These are phyloP conservation scores for Pythium phragmiticola DNA, from an alignment of 352 stramenopile genomes.

Conservation along the genomic window DNA sequence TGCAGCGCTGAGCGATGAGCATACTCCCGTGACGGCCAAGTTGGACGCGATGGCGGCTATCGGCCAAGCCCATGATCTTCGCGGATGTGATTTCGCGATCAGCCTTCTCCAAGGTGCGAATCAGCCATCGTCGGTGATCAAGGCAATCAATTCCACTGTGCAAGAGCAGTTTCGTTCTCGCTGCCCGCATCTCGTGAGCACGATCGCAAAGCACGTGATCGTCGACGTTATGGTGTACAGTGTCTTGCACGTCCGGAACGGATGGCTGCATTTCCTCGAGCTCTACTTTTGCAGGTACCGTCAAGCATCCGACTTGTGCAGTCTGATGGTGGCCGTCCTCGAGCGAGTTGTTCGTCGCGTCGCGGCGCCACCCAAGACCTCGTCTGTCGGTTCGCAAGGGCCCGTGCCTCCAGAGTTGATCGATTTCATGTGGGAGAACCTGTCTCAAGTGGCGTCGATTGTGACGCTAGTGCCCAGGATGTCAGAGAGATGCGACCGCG, in stretches of 20 bases:
- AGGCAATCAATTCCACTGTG: conserved; percentile 54
- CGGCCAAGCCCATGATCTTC: conserved; percentile 33
- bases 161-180: conserved; percentile 48
- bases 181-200: conserved; percentile 40
- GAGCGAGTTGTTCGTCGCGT: conserved; percentile 42
- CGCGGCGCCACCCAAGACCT: conserved; percentile 15
- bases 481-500: background rate
- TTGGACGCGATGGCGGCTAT: conserved; percentile 64
- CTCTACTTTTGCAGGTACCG: conserved; percentile 66
- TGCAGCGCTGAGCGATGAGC: conserved; percentile 51
- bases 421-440: conserved; percentile 71
- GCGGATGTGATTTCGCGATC: conserved; percentile 57
- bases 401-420: conserved; percentile 22
- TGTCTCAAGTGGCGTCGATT: conserved; percentile 72
- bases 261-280: conserved; percentile 81
- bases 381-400: conserved; percentile 10
- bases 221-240: conserved; percentile 72
- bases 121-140: conserved; percentile 38
- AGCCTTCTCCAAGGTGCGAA: conserved; percentile 50
- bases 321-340: conserved; percentile 39
- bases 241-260: conserved; percentile 67
- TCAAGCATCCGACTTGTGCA: conserved; percentile 43
- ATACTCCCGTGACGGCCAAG: conserved; percentile 36
- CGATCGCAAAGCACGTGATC: conserved; percentile 57
- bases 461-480: conserved; percentile 21